Conservation (phyloP, 73 alveolate species). For the Effrenium voratum region DNA sequence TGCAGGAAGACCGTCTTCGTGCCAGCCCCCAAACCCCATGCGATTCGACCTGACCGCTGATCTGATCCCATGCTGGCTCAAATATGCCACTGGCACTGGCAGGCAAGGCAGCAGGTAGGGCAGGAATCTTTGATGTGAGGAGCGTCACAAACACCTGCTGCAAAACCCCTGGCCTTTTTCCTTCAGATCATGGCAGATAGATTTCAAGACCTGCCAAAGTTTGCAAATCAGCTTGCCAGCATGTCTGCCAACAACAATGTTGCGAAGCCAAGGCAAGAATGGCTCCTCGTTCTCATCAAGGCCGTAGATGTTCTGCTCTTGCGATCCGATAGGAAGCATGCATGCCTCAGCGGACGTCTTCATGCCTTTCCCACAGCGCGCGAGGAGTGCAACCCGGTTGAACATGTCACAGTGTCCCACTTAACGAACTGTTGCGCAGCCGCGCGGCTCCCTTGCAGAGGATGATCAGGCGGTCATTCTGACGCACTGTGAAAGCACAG, state of each 20-base stretch:
- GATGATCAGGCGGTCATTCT: constrained; percentile 44
- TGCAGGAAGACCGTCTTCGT: constrained; percentile 37
- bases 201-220: constrained; percentile 31
- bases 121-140: background rate
- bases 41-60: constrained; percentile 30
- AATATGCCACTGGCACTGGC: background rate
- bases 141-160: background rate
- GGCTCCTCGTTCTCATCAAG: constrained; percentile 34
- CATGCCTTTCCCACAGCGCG: background rate
- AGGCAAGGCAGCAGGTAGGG: background rate
- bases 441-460: constrained; percentile 67
- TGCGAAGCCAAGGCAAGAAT: background rate
- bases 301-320: constrained; percentile 70
- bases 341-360: background rate
- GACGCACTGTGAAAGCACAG: background rate
- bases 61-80: background rate
- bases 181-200: constrained; percentile 5
- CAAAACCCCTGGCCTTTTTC: background rate
- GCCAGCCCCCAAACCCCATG: constrained; percentile 48
- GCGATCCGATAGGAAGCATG: constrained; percentile 85
- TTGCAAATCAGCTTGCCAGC: background rate
- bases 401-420: too few species aligned
- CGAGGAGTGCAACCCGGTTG: background rate
- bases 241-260: background rate
- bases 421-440: background rate